phyloP scores from a whole-genome alignment of 345 rosid genomes.

The Ceriops decandra region DNA sequence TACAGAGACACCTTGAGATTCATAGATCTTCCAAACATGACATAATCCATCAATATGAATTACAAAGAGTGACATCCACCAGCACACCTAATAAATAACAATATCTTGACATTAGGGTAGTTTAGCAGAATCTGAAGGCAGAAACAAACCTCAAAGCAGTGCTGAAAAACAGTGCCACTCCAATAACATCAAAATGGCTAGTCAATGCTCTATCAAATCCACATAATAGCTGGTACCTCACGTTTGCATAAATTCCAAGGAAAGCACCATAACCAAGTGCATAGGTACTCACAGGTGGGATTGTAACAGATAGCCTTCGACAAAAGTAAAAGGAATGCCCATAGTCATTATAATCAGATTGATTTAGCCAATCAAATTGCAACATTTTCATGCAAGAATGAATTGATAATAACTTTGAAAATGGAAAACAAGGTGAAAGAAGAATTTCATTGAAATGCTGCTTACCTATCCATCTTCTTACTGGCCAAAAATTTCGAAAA shows the following conservation, averaged over 20 bases:
- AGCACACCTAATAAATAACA: neutral
- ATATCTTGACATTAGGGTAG: neutral
- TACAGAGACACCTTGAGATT: too few relatives aligned
- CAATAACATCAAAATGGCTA: conserved; percentile 89
- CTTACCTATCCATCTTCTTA: conserved; percentile 73
- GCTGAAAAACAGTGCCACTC: conserved; percentile 80
- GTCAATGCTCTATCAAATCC: conserved; percentile 71
- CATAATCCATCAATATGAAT: too few relatives aligned
- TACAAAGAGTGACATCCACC: too few relatives aligned
- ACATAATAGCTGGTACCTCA: conserved; percentile 76
- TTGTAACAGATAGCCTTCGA: conserved; percentile 69
- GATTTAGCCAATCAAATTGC: conserved; percentile 1
- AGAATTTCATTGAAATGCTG: conserved; percentile 4
- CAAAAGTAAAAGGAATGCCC: conserved; percentile 6
- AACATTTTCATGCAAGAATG: neutral
- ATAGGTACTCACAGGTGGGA: conserved; percentile 61
- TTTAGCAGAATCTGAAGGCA: conserved; percentile 4
- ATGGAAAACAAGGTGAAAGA: neutral
- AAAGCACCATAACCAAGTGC: conserved; percentile 89
- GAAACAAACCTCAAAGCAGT: conserved; percentile 70
- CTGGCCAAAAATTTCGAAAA: conserved; percentile 61
- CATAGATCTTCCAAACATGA: too few relatives aligned
- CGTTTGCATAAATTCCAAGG: conserved; percentile 77
- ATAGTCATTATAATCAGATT: neutral
- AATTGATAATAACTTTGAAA: neutral